Conservation (phyloP, 169 alveolate genomes). For the Theileria orientalis region DNA sequence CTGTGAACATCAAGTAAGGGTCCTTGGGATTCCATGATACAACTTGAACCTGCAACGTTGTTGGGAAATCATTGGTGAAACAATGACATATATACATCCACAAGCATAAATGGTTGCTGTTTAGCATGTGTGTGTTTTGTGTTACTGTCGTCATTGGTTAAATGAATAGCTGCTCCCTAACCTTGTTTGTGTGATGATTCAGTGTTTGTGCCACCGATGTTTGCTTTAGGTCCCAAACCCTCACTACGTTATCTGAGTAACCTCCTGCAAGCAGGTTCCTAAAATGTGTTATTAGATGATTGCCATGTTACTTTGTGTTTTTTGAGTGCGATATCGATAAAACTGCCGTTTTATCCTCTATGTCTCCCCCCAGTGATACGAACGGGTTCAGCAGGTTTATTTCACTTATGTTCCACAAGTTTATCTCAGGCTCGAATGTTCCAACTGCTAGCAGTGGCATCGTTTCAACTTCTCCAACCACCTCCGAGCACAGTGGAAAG, state of each 20-base stretch:
- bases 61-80: background rate
- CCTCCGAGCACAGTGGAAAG: constrained; percentile 45
- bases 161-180: background rate
- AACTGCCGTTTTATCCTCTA: constrained; percentile 19
- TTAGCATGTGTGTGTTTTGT: too few species aligned
- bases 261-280: constrained; percentile 58
- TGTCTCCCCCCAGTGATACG: constrained; percentile 10
- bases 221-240: constrained; percentile 59
- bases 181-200: constrained; percentile 49
- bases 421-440: constrained; percentile 44
- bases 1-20: constrained; percentile 36
- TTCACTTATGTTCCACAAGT: constrained; percentile 39
- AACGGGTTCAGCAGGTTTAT: constrained; percentile 36
- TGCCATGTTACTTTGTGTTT: background rate
- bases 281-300: background rate
- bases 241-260: constrained; percentile 32
- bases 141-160: too few species aligned
- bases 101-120: too few species aligned
- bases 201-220: constrained; percentile 20
- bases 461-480: constrained; percentile 23
- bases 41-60: constrained; percentile 43
- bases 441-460: constrained; percentile 50
- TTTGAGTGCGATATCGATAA: constrained; percentile 39
- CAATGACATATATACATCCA: too few species aligned
- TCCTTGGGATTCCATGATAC: constrained; percentile 45